Evolutionary conservation across 148 eudicot species (phyloP).

Genomic region (Polygonum maritimum): DNA sequence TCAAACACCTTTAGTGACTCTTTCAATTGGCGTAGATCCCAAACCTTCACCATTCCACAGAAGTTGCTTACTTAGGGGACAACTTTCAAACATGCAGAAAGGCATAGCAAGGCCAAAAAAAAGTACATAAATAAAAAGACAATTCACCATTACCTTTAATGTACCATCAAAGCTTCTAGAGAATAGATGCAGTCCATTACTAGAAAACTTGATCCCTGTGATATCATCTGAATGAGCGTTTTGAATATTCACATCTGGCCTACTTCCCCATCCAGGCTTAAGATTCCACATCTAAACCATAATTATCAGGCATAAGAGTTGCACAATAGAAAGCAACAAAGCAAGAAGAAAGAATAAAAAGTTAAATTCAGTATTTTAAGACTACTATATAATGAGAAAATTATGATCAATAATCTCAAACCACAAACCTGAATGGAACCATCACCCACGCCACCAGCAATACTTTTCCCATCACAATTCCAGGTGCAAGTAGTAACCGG

Average conservation of each 20-base stretch:
- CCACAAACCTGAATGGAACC: slow-evolving; percentile 83
- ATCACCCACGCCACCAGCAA: slow-evolving; percentile 91
- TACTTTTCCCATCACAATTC: slow-evolving; percentile 82
- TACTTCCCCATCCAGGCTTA: slow-evolving; percentile 97
- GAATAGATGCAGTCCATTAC: slow-evolving; percentile 64
- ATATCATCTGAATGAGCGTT: slow-evolving; percentile 86
- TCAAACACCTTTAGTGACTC: slow-evolving; percentile 61
- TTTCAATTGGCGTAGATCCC: slow-evolving; percentile 94
- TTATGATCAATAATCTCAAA: background rate
- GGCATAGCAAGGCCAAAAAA: background rate
- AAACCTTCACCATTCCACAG: slow-evolving; percentile 37
- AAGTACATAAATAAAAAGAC: background rate
- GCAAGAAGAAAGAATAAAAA: background rate
- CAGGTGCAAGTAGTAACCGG: slow-evolving; percentile 91
- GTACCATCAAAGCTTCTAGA: slow-evolving; percentile 89
- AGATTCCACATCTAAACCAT: slow-evolving; percentile 74
- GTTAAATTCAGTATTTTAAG: background rate
- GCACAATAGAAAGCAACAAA: background rate
- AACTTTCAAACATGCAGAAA: background rate
- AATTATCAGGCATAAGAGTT: slow-evolving; percentile 4
- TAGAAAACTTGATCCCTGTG: slow-evolving; percentile 77
- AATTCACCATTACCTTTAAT: slow-evolving; percentile 46
- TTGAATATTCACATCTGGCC: slow-evolving; percentile 66
- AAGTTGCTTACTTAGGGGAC: background rate
- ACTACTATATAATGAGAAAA: background rate